Percentiles rank a stretch among this genome's conserved stretches.
Conservation (phyloP, 768 basidiomycete genomes). For the Lepiota venenata region DNA sequence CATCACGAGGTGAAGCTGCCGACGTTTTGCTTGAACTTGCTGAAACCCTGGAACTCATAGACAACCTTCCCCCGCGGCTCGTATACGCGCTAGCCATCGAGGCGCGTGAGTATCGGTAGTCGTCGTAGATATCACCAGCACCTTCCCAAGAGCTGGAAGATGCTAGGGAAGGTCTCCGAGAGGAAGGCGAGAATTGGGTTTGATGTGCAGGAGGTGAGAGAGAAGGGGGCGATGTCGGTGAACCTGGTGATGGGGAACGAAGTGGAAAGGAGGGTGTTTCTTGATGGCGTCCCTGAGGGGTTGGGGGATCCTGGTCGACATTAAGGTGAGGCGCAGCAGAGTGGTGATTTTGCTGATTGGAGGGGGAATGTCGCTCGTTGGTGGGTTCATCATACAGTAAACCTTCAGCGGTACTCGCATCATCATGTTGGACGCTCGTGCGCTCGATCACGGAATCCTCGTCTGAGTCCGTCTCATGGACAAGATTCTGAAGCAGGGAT, state of each 20-base stretch:
- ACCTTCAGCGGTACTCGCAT: conserved; percentile 21
- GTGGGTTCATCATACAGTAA: conserved; percentile 17
- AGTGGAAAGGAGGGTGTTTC: not conserved
- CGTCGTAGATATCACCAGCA: conserved; percentile 73
- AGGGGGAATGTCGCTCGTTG: conserved; percentile 13
- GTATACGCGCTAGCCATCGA: conserved; percentile 40
- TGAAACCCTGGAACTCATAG: not conserved
- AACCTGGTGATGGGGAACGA: conserved; percentile 4
- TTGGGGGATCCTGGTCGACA: not conserved
- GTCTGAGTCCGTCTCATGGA: conserved; percentile 30
- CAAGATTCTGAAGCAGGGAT: conserved; percentile 54
- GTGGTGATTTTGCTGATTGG: not conserved
- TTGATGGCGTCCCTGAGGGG: not conserved
- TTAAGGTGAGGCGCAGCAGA: not conserved
- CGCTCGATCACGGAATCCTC: conserved; percentile 22
- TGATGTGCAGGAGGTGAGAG: conserved; percentile 14
- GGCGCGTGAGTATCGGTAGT: conserved; percentile 69
- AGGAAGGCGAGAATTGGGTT: not conserved
- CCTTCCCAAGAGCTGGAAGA: conserved; percentile 52
- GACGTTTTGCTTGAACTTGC: not conserved
- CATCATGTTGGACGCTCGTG: conserved; percentile 4
- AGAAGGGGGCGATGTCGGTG: conserved; percentile 14
- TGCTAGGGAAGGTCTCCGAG: conserved; percentile 26
- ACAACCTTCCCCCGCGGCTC: not conserved
- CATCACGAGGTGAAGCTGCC: not conserved